Evolutionary conservation across 352 stramenopile genomes (phyloP).

Genomic region (Globisporangium orthogonon): DNA sequence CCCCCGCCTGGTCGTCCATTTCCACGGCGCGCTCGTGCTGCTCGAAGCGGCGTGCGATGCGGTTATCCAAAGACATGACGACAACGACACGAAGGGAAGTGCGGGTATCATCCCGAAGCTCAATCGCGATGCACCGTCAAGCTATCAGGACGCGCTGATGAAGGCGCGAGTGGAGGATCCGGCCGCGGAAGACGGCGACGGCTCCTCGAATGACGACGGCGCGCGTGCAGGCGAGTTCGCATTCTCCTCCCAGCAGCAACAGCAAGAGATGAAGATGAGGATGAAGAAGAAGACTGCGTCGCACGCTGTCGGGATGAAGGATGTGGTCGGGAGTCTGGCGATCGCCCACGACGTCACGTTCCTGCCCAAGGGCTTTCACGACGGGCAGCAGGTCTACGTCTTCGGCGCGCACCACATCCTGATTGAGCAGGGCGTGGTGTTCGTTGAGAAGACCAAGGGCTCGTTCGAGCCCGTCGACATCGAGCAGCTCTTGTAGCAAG

Average conservation of each 20-base stretch:
- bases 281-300: constrained; percentile 11
- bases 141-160: constrained; percentile 75
- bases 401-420: constrained; percentile 81
- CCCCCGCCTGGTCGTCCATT: constrained; percentile 64
- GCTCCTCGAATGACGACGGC: constrained; percentile 12
- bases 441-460: constrained; percentile 56
- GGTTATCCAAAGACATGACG: constrained; percentile 1
- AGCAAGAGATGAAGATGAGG: constrained; percentile 6
- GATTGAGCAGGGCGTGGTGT: constrained; percentile 82
- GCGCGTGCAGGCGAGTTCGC: neutral
- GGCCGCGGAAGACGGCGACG: constrained; percentile 12
- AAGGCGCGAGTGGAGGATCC: constrained; percentile 23
- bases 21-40: constrained; percentile 67
- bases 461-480: constrained; percentile 70
- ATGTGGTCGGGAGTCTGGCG: constrained; percentile 79
- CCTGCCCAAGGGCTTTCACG: constrained; percentile 66
- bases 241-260: neutral
- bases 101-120: constrained; percentile 31
- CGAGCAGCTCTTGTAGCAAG: constrained; percentile 48
- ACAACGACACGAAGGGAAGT: neutral
- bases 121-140: constrained; percentile 39
- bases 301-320: constrained; percentile 63
- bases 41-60: constrained; percentile 39
- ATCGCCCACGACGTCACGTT: constrained; percentile 78
- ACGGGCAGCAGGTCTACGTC: constrained; percentile 74